Evolutionary conservation across 2,329 filamentous ascomycete genomes (phyloP), one percentile per base, ranked within the genome.

Genomic region (Verticillium isaacii): DNA sequence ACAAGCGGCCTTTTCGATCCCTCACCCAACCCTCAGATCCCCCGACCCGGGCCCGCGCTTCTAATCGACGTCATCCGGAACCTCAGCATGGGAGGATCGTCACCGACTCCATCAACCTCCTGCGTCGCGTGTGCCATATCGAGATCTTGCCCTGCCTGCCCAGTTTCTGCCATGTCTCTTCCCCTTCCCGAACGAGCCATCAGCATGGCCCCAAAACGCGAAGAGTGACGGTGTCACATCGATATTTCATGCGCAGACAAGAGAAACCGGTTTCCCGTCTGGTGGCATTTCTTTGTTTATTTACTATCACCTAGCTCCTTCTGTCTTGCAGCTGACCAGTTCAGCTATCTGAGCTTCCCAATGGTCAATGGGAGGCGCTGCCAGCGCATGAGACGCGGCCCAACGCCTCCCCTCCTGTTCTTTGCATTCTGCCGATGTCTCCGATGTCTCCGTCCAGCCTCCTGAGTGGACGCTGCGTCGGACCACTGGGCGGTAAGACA

Each of bases 1-100:
- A 52, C 19, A 60, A 25, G 57, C 25, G 32, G 17, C 61, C 36
- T 68, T 70, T 60, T 69, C 69, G 69, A 71, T 71, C 69, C 60
- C 60, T 61, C 64, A 62, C 66, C 63, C 63, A 68, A 68, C 64
- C 58, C 62, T 58, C 66, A 68, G 69, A 70, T 70, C 66, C 59
- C 62, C 60, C 61, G 60, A 60, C 50, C 60, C 52, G 61, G 62
- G 64, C 62, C 64, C 63, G 57, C 29, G 37, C 57, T 58, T n/a
- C 19, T 58, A 32, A 32, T 41, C 57, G 57, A 58, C 57, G 57
- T 58, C 57, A 58, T 58, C 39, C 57, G 57, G 57, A 58, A 39
- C 25, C 23, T 58, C 57, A 29, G 37, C 57, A 25, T 58, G 11
- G 25, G 25, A 50, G 17, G 25, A 36, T 41, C 19, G 32, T 34